Evolutionary conservation across 768 basidiomycete genomes (phyloP).

Genomic region (Peribolospora kevripleyi): DNA sequence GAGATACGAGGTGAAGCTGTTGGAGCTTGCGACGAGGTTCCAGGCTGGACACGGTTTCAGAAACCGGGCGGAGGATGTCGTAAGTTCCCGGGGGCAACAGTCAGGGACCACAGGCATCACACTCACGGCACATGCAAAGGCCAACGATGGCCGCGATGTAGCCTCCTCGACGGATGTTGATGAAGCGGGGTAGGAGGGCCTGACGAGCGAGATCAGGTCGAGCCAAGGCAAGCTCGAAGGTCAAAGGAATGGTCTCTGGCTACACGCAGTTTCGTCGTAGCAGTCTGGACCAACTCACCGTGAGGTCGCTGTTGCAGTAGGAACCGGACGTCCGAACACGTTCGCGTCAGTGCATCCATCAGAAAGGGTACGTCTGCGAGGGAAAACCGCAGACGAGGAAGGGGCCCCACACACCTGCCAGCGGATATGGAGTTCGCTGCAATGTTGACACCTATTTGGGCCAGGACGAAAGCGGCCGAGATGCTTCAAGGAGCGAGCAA

Average conservation of each 20-base stretch:
- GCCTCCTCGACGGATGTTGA: conserved; percentile 64
- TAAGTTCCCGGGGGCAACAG: neutral
- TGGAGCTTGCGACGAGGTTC: conserved; percentile 16
- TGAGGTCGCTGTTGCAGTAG: no score
- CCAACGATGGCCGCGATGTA: conserved; percentile 61
- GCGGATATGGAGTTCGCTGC: conserved; percentile 63
- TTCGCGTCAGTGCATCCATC: no score
- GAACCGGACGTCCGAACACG: no score
- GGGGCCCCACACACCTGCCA: conserved; percentile 26
- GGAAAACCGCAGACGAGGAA: no score
- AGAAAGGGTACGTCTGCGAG: no score
- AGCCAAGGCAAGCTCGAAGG: no score
- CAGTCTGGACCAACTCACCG: no score
- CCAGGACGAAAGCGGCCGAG: conserved; percentile 49
- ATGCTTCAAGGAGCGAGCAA: conserved; percentile 21
- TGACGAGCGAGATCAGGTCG: conserved; percentile 31
- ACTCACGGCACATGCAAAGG: conserved; percentile 31
- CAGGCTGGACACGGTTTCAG: conserved; percentile 25
- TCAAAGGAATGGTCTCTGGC: no score
- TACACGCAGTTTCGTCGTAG: no score
- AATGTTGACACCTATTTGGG: conserved; percentile 49
- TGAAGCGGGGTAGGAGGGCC: conserved; percentile 47
- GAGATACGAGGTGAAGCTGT: conserved; percentile 53
- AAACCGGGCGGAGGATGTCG: neutral
- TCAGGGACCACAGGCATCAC: neutral